These are phyloP conservation scores for Limonium bicolor DNA, from an alignment of 148 eudicot genomes.

Conservation along the genomic window DNA sequence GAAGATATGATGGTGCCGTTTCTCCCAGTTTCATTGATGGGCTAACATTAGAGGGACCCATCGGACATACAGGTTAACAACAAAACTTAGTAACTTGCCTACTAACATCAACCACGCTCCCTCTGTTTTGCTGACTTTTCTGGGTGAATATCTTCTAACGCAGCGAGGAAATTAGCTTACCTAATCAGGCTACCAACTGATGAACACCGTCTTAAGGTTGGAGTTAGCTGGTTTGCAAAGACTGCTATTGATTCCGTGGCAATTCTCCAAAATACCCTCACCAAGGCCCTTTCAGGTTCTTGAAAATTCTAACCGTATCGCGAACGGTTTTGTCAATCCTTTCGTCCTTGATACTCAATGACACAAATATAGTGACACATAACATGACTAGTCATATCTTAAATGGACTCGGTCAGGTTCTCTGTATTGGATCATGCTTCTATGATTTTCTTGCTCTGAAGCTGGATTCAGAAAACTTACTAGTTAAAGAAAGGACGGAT, in stretches of 20 bases:
- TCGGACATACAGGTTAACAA: constrained; percentile 86
- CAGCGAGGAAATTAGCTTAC: constrained; percentile 90
- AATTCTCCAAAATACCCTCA: constrained; percentile 37
- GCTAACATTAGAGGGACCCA: constrained; percentile 73
- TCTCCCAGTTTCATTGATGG: constrained; percentile 83
- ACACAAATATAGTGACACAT: no score
- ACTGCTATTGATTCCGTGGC: constrained; percentile 78
- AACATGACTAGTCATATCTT: no score
- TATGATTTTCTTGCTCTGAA: no score
- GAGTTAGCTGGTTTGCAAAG: constrained; percentile 84
- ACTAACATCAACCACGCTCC: background rate
- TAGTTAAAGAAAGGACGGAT: no score
- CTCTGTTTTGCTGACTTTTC: constrained; percentile 4
- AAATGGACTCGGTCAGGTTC: no score
- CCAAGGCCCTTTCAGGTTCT: constrained; percentile 50
- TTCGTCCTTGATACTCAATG: no score
- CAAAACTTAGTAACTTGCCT: no score
- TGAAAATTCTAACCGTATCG: no score
- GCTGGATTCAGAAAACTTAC: no score
- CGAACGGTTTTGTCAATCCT: no score
- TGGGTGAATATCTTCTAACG: no score
- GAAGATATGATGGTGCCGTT: constrained; percentile 77
- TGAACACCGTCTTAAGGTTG: constrained; percentile 85
- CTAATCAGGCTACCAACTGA: constrained; percentile 81
- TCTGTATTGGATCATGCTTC: no score